A percentile compares a stretch with the other conserved stretches of the same genome.
phyloP scores from a whole-genome alignment of 164 flowering plant species.

The Nymphaea thermarum region DNA sequence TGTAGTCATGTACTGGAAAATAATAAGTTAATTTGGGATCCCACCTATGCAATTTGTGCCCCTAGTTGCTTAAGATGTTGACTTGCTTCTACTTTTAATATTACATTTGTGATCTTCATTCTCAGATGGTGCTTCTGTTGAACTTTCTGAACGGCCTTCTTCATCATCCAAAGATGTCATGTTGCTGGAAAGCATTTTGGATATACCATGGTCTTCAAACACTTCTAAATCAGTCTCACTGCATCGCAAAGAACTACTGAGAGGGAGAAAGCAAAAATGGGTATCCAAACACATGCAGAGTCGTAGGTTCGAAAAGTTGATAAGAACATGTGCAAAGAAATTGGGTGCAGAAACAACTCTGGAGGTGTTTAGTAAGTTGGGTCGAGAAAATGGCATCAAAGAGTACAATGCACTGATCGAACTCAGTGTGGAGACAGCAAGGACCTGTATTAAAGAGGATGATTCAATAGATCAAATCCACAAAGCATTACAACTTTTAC shows the following conservation, averaged over 20 bases:
- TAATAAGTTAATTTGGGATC: too few relatives aligned
- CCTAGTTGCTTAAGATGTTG: too few relatives aligned
- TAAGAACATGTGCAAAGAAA: slow-evolving; percentile 33
- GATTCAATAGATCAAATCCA: slow-evolving; percentile 28
- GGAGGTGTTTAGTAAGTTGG: slow-evolving; percentile 44
- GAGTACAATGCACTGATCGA: slow-evolving; percentile 54
- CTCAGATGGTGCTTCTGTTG: slow-evolving; percentile 7
- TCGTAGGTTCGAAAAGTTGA: slow-evolving; percentile 25
- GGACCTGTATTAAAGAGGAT: slow-evolving; percentile 32
- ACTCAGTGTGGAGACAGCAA: slow-evolving; percentile 48
- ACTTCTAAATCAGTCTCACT: slow-evolving; percentile 10
- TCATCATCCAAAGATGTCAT: slow-evolving; percentile 5
- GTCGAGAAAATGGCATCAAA: slow-evolving; percentile 48
- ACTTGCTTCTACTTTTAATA: too few relatives aligned
- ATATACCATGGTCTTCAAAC: slow-evolving; percentile 34
- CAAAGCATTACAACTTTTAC: slow-evolving; percentile 33
- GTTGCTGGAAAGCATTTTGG: slow-evolving; percentile 13
- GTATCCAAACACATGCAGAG: slow-evolving; percentile 31
- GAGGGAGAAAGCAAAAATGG: slow-evolving; percentile 57
- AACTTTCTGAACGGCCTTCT: slow-evolving; percentile 9
- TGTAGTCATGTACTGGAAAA: too few relatives aligned
- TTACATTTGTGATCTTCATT: background rate
- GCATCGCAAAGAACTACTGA: slow-evolving; percentile 40
- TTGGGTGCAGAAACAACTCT: slow-evolving; percentile 48
- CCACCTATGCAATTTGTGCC: too few relatives aligned